Base-by-base conservation (phyloP, 2,329 filamentous ascomycete genomes). In the Neonectria sp. region DNA sequence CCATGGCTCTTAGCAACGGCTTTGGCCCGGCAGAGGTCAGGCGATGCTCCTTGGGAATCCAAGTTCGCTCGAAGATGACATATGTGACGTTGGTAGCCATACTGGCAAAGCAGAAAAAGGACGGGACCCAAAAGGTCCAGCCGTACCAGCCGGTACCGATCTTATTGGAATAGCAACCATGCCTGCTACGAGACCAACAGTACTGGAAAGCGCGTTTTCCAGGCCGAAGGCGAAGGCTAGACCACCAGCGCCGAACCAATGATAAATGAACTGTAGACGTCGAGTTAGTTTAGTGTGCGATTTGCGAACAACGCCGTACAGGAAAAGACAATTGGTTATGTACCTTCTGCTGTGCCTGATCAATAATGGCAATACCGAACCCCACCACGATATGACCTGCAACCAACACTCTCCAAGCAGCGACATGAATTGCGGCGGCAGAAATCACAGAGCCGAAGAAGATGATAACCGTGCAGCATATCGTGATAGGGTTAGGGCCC, bases 311-410 rank as follows among this genome's bases (percentile, higher is more conserved):
- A 2, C 21, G 21, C 21, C 72, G 27, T 29, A 29, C 27, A 29
- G 27, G 27, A 29, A 29, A 5, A 5, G 27, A 29, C 4, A 5
- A 29, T 0, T 0, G 12, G 6, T 2, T 7, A 17, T 25, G 37
- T 15, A 70, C 73, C 71, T 75, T 75, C 52, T 75, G 72, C 4
- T 58, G 65, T 11, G 71, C 73, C 3, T 57, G 67, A 46, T 75
- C 72, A 35, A 75, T 68, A 40, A 75, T 65, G 17, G 72, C 71
- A 49, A 73, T 71, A 1, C 73, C 72, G 48, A 74, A 73, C 0
- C 72, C 73, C 71, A 74, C 73, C 9, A 75, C 17, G n/a, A 75
- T 67, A 48, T 74, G 68, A 0, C 73, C 72, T 15, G 68, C 57
- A 1, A 71, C 69, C 6, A 74, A 55, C 6, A 73, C 67, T 43